phyloP scores from a whole-genome alignment of 176 grass and related monocot genomes.

The Hsuehochloa calcarea region DNA sequence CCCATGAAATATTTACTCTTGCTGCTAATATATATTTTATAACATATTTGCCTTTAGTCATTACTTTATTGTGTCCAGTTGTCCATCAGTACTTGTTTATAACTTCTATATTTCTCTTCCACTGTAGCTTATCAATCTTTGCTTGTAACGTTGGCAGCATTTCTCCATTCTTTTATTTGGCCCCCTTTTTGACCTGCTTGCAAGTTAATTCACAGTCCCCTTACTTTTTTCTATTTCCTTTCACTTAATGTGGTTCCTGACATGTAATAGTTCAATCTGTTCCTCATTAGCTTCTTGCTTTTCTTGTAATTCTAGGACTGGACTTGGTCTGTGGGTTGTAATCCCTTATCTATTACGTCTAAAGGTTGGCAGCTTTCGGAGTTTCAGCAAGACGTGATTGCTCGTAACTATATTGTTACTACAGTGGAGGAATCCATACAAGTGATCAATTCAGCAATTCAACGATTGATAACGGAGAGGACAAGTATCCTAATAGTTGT shows the following conservation, averaged over 20 bases:
- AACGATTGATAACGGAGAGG: constrained; percentile 52
- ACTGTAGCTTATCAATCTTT: background rate
- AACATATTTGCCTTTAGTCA: background rate
- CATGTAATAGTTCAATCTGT: background rate
- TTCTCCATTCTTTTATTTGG: background rate
- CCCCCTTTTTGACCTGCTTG: constrained; percentile 16
- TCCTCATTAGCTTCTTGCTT: background rate
- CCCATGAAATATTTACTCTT: background rate
- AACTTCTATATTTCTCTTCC: constrained; percentile 9
- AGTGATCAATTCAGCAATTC: constrained; percentile 77
- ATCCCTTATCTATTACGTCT: constrained; percentile 77
- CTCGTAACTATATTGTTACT: constrained; percentile 85
- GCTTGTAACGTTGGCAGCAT: background rate
- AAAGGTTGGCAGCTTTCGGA: constrained; percentile 69
- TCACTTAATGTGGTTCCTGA: background rate
- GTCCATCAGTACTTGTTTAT: background rate
- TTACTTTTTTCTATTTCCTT: constrained; percentile 1
- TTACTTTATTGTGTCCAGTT: constrained; percentile 3
- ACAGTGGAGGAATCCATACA: constrained; percentile 86
- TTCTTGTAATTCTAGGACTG: constrained; percentile 58
- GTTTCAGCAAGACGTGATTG: constrained; percentile 80
- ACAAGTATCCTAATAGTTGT: constrained; percentile 61
- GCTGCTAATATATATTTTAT: background rate
- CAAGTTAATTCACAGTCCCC: background rate
- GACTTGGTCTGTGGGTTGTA: constrained; percentile 98